Conservation (phyloP, 345 rosid species). For the Aquilaria yunnanensis region DNA sequence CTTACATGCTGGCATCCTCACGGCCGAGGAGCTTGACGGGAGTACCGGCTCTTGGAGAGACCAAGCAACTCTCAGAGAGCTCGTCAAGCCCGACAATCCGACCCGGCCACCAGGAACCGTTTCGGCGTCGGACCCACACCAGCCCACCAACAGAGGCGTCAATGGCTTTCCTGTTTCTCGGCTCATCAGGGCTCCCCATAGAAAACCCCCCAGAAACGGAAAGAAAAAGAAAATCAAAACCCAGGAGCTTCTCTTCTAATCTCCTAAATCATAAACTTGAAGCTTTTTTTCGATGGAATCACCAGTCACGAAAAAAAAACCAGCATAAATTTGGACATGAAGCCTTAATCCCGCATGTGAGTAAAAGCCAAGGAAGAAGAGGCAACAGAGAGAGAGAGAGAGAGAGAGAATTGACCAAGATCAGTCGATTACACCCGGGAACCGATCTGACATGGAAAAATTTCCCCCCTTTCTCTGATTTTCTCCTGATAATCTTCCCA, state of each 20-base stretch:
- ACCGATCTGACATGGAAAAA: no score
- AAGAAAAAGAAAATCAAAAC: background rate
- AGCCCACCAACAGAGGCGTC: conserved; percentile 83
- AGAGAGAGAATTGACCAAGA: background rate
- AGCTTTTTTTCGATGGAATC: conserved; percentile 10
- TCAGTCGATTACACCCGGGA: background rate
- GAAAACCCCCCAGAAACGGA: conserved; percentile 20
- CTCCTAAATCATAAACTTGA: conserved; percentile 17
- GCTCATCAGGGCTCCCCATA: conserved; percentile 77
- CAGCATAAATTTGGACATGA: background rate
- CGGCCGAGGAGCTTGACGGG: conserved; percentile 98
- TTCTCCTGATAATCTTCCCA: no score
- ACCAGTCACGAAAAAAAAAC: conserved; percentile 16
- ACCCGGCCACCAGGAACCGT: conserved; percentile 99
- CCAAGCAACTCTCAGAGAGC: conserved; percentile 62
- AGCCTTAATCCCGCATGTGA: conserved; percentile 24
- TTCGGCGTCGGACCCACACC: conserved; percentile 97
- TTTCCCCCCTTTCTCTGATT: no score
- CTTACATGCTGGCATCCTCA: conserved; percentile 94
- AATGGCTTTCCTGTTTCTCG: conserved; percentile 40
- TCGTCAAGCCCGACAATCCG: conserved; percentile 72
- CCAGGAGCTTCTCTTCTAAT: conserved; percentile 9
- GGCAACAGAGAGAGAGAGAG: background rate
- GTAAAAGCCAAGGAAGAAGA: conserved; percentile 9
- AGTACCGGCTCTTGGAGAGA: conserved; percentile 80